phyloP scores from a whole-genome alignment of 2,329 filamentous ascomycete species.

The Penicillium sp. region DNA sequence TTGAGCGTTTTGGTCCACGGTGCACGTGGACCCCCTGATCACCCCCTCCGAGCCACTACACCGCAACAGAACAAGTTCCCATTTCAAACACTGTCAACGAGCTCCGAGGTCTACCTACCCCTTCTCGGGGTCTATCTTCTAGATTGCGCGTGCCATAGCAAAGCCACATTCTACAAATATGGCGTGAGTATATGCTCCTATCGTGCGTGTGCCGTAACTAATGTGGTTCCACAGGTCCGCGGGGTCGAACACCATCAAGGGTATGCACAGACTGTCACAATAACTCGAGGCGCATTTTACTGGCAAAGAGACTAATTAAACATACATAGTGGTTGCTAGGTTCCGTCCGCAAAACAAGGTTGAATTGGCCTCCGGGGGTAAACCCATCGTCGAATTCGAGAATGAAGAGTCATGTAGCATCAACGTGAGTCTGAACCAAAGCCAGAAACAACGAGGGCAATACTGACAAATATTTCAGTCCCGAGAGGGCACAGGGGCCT shows the following conservation, averaged over 20 bases:
- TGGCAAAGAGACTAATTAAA: background rate
- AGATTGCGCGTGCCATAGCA: conserved; percentile 10
- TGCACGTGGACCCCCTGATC: conserved; percentile 20
- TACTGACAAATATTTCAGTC: conserved; percentile 56
- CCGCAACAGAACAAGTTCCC: conserved; percentile 9
- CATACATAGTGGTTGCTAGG: conserved; percentile 77
- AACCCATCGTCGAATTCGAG: conserved; percentile 86
- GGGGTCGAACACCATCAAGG: conserved; percentile 52
- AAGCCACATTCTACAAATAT: conserved; percentile 36
- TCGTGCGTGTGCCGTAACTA: conserved; percentile 7
- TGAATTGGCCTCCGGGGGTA: conserved; percentile 84
- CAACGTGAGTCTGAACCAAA: conserved; percentile 58
- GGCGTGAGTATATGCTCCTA: conserved; percentile 44
- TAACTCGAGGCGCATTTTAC: background rate
- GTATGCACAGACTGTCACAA: conserved; percentile 36
- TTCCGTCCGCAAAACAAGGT: conserved; percentile 96
- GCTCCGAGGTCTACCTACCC: conserved; percentile 21
- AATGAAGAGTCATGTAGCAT: conserved; percentile 84
- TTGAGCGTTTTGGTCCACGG: conserved; percentile 6
- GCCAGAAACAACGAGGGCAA: conserved; percentile 12
- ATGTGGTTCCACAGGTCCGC: conserved; percentile 21
- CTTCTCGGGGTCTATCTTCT: conserved; percentile 24
- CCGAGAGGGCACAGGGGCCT: conserved; percentile 75
- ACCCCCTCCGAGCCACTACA: conserved; percentile 6
- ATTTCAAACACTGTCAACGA: conserved; percentile 10